phyloP scores from a whole-genome alignment of 768 basidiomycete genomes.

The Agrocybe pediades region DNA sequence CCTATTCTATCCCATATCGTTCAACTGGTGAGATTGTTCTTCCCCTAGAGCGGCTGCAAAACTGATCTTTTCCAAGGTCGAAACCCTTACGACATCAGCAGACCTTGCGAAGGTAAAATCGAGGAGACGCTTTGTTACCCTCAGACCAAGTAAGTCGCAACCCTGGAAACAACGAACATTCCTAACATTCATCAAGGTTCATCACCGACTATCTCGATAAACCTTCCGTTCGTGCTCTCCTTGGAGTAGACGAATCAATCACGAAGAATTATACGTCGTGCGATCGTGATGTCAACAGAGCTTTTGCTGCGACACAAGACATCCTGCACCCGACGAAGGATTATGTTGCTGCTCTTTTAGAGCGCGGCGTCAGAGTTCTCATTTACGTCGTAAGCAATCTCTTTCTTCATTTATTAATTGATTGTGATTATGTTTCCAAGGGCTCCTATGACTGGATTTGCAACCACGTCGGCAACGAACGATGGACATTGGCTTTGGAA shows the following conservation, averaged over 20 bases:
- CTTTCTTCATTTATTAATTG: background rate
- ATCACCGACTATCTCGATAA: slow-evolving; percentile 66
- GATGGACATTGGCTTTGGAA: slow-evolving; percentile 68
- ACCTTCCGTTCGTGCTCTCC: slow-evolving; percentile 47
- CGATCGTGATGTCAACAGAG: slow-evolving; percentile 38
- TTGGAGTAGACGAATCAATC: slow-evolving; percentile 63
- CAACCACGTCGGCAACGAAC: slow-evolving; percentile 75
- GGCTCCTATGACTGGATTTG: slow-evolving; percentile 77
- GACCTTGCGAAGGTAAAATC: slow-evolving; percentile 53
- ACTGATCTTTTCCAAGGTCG: slow-evolving; percentile 25
- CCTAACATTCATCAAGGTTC: slow-evolving; percentile 33
- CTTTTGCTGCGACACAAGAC: slow-evolving; percentile 52
- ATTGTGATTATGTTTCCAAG: background rate
- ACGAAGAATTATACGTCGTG: slow-evolving; percentile 36
- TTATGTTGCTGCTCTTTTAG: slow-evolving; percentile 68
- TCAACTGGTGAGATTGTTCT: slow-evolving; percentile 35
- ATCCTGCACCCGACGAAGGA: slow-evolving; percentile 44
- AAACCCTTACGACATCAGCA: slow-evolving; percentile 74
- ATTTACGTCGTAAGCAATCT: slow-evolving; percentile 49
- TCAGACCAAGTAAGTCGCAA: slow-evolving; percentile 35
- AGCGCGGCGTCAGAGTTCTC: slow-evolving; percentile 68
- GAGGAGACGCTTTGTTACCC: slow-evolving; percentile 57
- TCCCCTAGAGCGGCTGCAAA: background rate
- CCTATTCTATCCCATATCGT: slow-evolving; percentile 46
- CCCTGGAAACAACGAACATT: too few relatives aligned